Base-by-base conservation (phyloP, 768 basidiomycete species). In the Mycena rosella region DNA sequence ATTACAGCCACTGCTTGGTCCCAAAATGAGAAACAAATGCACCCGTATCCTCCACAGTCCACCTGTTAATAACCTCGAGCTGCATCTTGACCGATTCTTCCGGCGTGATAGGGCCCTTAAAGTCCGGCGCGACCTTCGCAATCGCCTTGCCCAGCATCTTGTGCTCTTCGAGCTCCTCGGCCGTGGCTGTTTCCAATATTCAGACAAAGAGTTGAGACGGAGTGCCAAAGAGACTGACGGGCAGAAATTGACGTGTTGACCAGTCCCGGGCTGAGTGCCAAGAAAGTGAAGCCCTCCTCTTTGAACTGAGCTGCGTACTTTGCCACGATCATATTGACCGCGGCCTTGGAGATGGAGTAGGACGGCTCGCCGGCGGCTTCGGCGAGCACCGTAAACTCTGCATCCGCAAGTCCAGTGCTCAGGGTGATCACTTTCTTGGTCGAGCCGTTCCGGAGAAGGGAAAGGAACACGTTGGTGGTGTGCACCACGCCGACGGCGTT, bases 331-430 rank as follows among this genome's bases (percentile, higher is more conserved):
- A 82, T 75, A 61, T 83, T 79, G 5, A 79, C 40, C 9, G 78
- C 83, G 2, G 79, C 77, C 73, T 84, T 84, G 61, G 80, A 76
- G 22, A 80, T 74, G n/a, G 72, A 60, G 72, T 84, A 84, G 15
- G 78, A 60, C 2, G 67, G 63, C 29, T 34, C 13, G 18, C 11
- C 47, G 26, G 36, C n/a, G 34, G 66, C 56, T 11, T 64, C 75
- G 22, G 65, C 6, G 7, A 7, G 15, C 15, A 78, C 45, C 10
- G 71, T 74, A 22, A 78, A 29, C 5, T 78, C 78, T 3, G 67
- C 49, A 67, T 79, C 79, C 10, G 62, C 80, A 15, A 79, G 24
- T 30, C 75, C 79, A 34, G 69, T 73, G 64, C 66, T 72, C 63
- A 84, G 60, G 5, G 77, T 70, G 69, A 82, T 66, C 40, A 84